Conservation (phyloP, 768 basidiomycete species). For the Cystobasidium onofrii region DNA sequence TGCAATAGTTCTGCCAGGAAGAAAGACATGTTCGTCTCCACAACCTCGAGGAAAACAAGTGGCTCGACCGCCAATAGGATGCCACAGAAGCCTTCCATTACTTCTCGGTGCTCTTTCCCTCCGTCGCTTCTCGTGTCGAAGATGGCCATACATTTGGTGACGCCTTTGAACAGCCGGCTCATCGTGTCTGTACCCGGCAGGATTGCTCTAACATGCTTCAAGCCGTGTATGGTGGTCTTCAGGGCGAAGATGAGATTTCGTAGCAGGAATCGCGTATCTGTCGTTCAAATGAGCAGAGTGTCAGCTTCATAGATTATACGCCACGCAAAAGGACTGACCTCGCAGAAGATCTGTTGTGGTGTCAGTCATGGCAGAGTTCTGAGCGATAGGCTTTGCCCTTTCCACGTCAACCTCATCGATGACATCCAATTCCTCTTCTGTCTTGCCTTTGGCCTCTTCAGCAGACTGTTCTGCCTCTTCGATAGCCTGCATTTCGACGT, state of each 20-base stretch:
- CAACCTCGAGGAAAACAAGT: slow-evolving; percentile 35
- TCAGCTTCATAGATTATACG: not conserved
- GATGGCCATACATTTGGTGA: slow-evolving; percentile 72
- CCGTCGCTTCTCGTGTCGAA: slow-evolving; percentile 55
- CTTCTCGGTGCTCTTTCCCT: slow-evolving; percentile 61
- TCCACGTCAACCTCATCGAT: slow-evolving; percentile 67
- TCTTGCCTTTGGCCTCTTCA: not conserved
- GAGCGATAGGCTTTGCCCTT: slow-evolving; percentile 71
- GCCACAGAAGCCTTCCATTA: slow-evolving; percentile 62
- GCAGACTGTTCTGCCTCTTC: not conserved
- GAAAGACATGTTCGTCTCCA: slow-evolving; percentile 61
- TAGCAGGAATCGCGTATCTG: slow-evolving; percentile 78
- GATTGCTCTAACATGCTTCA: slow-evolving; percentile 71
- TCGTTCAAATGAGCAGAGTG: not conserved
- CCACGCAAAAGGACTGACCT: slow-evolving; percentile 52
- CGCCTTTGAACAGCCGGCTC: slow-evolving; percentile 75
- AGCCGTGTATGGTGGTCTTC: slow-evolving; percentile 63
- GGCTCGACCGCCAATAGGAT: slow-evolving; percentile 41
- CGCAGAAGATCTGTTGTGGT: slow-evolving; percentile 71
- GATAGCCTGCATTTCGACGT: slow-evolving; percentile 45
- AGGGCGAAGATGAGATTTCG: slow-evolving; percentile 82
- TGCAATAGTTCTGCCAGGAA: slow-evolving; percentile 62
- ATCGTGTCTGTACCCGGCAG: slow-evolving; percentile 78
- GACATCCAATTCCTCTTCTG: slow-evolving; percentile 31
- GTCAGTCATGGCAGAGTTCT: slow-evolving; percentile 67